Evolutionary conservation across 2,329 filamentous ascomycete genomes (phyloP).

Genomic region (Epichloe sp.): DNA sequence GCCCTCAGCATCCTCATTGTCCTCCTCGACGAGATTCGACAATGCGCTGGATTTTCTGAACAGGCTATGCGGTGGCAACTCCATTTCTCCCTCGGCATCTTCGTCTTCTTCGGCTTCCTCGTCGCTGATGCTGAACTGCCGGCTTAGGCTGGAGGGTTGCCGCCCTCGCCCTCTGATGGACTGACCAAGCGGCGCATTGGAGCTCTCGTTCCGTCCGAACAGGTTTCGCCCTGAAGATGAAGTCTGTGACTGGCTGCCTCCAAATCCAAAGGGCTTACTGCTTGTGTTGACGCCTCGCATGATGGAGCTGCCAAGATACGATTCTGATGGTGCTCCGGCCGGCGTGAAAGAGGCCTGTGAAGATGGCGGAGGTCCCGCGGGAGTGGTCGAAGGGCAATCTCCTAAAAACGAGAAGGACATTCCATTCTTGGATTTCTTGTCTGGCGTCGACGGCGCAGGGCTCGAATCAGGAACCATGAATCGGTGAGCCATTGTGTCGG

Average conservation of each 20-base stretch:
- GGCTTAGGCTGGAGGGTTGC: constrained; percentile 40
- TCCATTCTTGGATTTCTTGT: constrained; percentile 22
- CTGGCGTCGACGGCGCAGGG: constrained; percentile 37
- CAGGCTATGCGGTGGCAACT: constrained; percentile 20
- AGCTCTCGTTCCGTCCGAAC: constrained; percentile 23
- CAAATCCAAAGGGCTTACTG: constrained; percentile 27
- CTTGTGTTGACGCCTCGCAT: constrained; percentile 28
- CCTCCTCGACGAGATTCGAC: constrained; percentile 8
- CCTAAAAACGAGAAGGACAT: constrained; percentile 26
- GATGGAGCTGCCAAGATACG: constrained; percentile 41
- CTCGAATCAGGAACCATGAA: constrained; percentile 31
- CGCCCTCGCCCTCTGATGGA: constrained; percentile 29
- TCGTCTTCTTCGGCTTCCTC: constrained; percentile 20
- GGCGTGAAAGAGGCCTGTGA: constrained; percentile 43
- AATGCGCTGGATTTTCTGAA: constrained; percentile 17
- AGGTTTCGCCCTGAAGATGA: constrained; percentile 21
- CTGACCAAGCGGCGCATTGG: constrained; percentile 33
- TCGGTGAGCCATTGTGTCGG: constrained; percentile 24
- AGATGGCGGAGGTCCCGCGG: constrained; percentile 37
- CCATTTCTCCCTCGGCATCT: constrained; percentile 22
- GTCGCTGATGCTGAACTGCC: constrained; percentile 21
- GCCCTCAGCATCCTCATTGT: constrained; percentile 14
- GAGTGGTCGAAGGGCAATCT: constrained; percentile 38
- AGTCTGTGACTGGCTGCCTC: constrained; percentile 15
- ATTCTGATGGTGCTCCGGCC: constrained; percentile 40